A percentile compares a stretch with the other conserved stretches of the same genome.
Conservation (phyloP, 768 basidiomycete species). For the Kwoniella botswanensis region DNA sequence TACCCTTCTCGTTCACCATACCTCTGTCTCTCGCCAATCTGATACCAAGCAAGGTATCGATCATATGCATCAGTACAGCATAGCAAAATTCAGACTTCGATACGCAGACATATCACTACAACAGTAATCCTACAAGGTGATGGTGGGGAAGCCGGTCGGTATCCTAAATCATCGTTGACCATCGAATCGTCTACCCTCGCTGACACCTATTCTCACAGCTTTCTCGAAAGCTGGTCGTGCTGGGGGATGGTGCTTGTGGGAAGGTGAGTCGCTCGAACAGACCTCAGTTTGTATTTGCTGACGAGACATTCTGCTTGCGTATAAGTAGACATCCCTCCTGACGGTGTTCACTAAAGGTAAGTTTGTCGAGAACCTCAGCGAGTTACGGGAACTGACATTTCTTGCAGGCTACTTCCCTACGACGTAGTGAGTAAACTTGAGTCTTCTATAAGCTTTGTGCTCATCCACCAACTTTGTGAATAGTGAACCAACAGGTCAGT, state of each 20-base stretch:
- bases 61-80: not conserved
- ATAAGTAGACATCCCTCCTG: constrained; percentile 46
- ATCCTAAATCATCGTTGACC: not conserved
- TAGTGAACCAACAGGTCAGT: constrained; percentile 53
- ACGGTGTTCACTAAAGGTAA: constrained; percentile 55
- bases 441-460: not conserved
- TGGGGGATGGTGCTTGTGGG: constrained; percentile 94
- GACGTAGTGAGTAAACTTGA: constrained; percentile 67
- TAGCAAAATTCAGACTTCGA: not conserved
- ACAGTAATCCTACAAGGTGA: not conserved
- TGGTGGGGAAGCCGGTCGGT: constrained; percentile 34
- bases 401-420: constrained; percentile 86
- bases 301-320: too few species aligned
- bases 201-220: constrained; percentile 27
- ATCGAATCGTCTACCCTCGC: not conserved
- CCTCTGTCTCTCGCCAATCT: too few species aligned
- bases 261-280: constrained; percentile 48
- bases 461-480: not conserved
- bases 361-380: constrained; percentile 32
- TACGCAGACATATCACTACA: not conserved
- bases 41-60: too few species aligned
- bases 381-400: constrained; percentile 57
- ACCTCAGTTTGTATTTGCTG: not conserved
- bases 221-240: constrained; percentile 77
- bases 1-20: too few species aligned